Conservation (phyloP, 768 basidiomycete species). For the Coprinopsis sp. region DNA sequence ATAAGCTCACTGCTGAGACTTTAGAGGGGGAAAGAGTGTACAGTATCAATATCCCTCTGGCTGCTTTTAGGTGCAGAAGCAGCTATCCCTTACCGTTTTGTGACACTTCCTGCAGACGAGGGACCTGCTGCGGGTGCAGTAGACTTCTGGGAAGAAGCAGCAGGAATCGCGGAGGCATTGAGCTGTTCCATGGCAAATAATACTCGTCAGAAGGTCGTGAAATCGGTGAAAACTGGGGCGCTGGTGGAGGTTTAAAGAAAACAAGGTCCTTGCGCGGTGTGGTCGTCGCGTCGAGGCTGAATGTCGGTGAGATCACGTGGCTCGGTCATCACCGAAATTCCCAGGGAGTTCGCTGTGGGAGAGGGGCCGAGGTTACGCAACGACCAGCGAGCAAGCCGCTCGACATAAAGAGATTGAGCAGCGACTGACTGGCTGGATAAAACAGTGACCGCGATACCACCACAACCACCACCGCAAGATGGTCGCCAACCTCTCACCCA, state of each 20-base stretch:
- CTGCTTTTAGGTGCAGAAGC: slow-evolving; percentile 7
- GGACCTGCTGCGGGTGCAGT: slow-evolving; percentile 45
- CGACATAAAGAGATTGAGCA: no score
- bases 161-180: slow-evolving; percentile 56
- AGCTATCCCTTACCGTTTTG: slow-evolving; percentile 58
- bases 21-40: not conserved
- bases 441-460: not conserved
- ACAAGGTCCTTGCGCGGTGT: no score
- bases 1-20: slow-evolving; percentile 75
- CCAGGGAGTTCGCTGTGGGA: no score
- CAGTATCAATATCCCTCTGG: slow-evolving; percentile 31
- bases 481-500: slow-evolving; percentile 42
- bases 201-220: slow-evolving; percentile 20
- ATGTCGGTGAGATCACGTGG: no score
- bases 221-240: slow-evolving; percentile 10
- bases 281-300: no score
- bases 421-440: no score
- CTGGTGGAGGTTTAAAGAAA: slow-evolving; percentile 11
- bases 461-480: slow-evolving; percentile 27
- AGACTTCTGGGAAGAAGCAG: slow-evolving; percentile 56
- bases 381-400: no score
- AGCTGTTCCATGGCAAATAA: slow-evolving; percentile 62
- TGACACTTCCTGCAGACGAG: slow-evolving; percentile 71
- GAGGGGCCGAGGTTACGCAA: no score
- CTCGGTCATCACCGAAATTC: no score